Evolutionary conservation across 371 early-diverging fungal genomes (phyloP).

Genomic region (Apophysomyces trapeziformis): DNA sequence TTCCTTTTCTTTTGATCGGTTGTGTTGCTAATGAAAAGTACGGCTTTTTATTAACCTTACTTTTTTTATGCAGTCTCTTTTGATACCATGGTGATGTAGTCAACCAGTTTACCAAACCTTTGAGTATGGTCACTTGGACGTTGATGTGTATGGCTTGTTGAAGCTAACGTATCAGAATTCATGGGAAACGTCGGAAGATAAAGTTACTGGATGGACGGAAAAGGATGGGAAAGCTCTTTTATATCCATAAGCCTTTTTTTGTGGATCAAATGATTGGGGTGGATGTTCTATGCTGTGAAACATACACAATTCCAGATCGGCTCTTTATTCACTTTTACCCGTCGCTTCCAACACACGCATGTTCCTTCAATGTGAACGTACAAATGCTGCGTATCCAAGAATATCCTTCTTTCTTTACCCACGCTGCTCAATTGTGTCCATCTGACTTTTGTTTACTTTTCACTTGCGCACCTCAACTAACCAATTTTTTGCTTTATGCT

Average conservation of each 20-base stretch:
- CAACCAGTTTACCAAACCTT: constrained; percentile 20
- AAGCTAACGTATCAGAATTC: constrained; percentile 2
- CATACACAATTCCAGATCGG: not conserved
- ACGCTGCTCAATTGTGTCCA: too few species aligned
- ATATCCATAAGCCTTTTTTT: not conserved
- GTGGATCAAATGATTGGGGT: not conserved
- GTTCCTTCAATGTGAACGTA: too few species aligned
- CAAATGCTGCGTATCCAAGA: too few species aligned
- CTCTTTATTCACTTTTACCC: not conserved
- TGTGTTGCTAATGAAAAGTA: constrained; percentile 12
- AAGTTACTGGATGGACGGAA: not conserved
- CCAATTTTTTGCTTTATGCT: too few species aligned
- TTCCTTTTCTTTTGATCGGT: constrained; percentile 19
- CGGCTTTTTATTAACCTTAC: not conserved
- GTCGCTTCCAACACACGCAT: not conserved
- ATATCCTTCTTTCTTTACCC: too few species aligned
- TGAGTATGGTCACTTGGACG: constrained; percentile 22
- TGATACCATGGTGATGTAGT: constrained; percentile 24
- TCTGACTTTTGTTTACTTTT: too few species aligned
- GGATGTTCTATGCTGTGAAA: constrained; percentile 7
- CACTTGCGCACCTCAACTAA: too few species aligned
- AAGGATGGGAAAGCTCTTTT: constrained; percentile 6
- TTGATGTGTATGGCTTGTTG: constrained; percentile 4
- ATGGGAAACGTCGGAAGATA: constrained; percentile 4
- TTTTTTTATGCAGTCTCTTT: constrained; percentile 1